Percentiles rank a stretch among this genome's conserved stretches.
Conservation (phyloP, 306 rosid genomes). For the Quercus aquifolioides region DNA sequence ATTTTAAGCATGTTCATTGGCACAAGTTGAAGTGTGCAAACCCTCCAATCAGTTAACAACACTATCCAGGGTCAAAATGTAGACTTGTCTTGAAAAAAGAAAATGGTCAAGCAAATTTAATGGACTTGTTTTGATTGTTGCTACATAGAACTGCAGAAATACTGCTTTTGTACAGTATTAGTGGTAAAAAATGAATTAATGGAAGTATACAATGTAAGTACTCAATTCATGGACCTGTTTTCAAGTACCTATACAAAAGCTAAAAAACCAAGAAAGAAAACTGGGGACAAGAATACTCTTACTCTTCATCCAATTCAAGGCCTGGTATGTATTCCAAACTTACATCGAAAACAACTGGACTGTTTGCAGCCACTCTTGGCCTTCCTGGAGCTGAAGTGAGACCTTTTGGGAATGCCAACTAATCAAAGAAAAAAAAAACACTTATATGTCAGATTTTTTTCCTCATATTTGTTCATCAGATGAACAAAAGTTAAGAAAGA, state of each 20-base stretch:
- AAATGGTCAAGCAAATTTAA: background rate
- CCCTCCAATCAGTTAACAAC: too few relatives aligned
- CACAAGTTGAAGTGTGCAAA: too few relatives aligned
- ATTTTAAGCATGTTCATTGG: too few relatives aligned
- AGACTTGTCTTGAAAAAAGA: background rate
- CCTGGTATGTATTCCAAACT: conserved; percentile 92
- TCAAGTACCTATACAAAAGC: background rate
- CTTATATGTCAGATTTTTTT: conserved; percentile 9
- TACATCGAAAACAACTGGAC: conserved; percentile 91
- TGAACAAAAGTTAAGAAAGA: background rate
- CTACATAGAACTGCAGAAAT: background rate
- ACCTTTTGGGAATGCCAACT: conserved; percentile 98
- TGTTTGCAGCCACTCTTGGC: conserved; percentile 93
- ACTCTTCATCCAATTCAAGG: conserved; percentile 77
- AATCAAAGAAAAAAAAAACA: conserved; percentile 16
- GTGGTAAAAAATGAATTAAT: background rate
- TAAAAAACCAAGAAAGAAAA: background rate
- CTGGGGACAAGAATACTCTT: background rate
- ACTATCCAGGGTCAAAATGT: too few relatives aligned
- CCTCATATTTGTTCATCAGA: background rate
- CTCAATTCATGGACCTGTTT: background rate
- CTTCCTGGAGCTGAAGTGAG: conserved; percentile 96
- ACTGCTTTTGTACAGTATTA: background rate
- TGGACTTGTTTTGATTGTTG: background rate
- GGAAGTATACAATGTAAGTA: background rate